phyloP scores from a whole-genome alignment of 2,329 filamentous ascomycete genomes.

The Coniochaeta pulveracea region DNA sequence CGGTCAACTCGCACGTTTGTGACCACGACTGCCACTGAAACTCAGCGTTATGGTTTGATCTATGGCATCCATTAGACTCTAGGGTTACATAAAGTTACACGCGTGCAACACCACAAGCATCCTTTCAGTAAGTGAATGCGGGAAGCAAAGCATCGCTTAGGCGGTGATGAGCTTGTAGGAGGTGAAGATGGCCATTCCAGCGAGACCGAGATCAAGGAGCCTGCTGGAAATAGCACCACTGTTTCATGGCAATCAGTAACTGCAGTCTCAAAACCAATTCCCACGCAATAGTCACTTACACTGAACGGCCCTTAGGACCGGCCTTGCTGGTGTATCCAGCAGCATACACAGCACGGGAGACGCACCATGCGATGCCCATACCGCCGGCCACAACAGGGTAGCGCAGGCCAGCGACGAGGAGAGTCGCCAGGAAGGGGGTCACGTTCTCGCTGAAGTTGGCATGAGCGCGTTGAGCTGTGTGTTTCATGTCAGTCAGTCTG shows the following conservation, averaged over 20 bases:
- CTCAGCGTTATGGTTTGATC: too few species aligned
- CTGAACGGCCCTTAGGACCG: constrained; percentile 32
- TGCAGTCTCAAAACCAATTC: neutral
- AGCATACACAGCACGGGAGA: constrained; percentile 41
- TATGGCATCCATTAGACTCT: too few species aligned
- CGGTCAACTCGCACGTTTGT: too few species aligned
- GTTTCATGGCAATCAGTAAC: neutral
- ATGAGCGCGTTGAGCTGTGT: constrained; percentile 46
- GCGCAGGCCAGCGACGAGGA: constrained; percentile 44
- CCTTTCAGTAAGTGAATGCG: too few species aligned
- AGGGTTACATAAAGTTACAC: too few species aligned
- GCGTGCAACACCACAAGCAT: too few species aligned
- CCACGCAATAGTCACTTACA: constrained; percentile 17
- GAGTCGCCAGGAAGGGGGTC: constrained; percentile 35
- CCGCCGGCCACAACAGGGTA: constrained; percentile 38
- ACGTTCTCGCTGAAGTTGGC: constrained; percentile 54
- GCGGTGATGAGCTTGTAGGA: constrained; percentile 3
- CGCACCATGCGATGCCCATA: constrained; percentile 40
- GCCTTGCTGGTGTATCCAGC: constrained; percentile 35
- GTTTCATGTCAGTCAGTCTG: neutral
- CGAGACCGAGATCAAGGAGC: constrained; percentile 1
- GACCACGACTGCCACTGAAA: too few species aligned
- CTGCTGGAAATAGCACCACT: neutral
- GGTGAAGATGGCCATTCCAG: constrained; percentile 4
- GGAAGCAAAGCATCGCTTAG: too few species aligned